Percentiles rank a stretch among this genome's conserved stretches.
Evolutionary conservation across 2,329 filamentous ascomycete species (phyloP).

Genomic region (Cadophora malorum): DNA sequence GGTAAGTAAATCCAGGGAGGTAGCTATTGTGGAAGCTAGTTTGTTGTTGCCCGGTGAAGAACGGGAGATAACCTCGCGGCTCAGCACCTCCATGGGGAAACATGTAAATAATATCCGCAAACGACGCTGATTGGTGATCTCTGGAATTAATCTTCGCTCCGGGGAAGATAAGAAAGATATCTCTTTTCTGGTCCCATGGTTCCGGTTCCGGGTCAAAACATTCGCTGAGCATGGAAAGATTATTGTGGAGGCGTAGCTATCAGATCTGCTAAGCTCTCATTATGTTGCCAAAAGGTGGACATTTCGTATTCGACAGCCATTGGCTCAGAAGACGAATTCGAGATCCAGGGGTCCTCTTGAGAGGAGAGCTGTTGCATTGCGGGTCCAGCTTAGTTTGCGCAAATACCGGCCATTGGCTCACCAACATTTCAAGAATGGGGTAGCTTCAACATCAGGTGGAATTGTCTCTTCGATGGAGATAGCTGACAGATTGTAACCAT

Average conservation of each 20-base stretch:
- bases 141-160: background rate
- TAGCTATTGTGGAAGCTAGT: background rate
- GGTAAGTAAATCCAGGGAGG: background rate
- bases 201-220: background rate
- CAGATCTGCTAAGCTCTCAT: too few relatives aligned
- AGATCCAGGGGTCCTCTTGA: background rate
- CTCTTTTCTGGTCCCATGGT: background rate
- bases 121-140: background rate
- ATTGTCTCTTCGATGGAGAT: background rate
- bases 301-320: background rate
- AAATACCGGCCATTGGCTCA: conserved; percentile 3
- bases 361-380: background rate
- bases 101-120: background rate
- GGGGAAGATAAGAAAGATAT: background rate
- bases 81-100: background rate
- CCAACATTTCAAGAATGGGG: background rate
- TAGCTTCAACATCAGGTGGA: background rate
- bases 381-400: background rate
- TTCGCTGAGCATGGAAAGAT: background rate
- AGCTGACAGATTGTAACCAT: background rate
- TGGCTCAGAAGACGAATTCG: background rate
- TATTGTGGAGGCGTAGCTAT: background rate
- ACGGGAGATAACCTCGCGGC: background rate
- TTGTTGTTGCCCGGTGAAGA: background rate
- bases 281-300: too few relatives aligned